These are phyloP conservation scores for Mortierella sp. DNA, from an alignment of 371 early-diverging fungal species.

Conservation along the genomic window DNA sequence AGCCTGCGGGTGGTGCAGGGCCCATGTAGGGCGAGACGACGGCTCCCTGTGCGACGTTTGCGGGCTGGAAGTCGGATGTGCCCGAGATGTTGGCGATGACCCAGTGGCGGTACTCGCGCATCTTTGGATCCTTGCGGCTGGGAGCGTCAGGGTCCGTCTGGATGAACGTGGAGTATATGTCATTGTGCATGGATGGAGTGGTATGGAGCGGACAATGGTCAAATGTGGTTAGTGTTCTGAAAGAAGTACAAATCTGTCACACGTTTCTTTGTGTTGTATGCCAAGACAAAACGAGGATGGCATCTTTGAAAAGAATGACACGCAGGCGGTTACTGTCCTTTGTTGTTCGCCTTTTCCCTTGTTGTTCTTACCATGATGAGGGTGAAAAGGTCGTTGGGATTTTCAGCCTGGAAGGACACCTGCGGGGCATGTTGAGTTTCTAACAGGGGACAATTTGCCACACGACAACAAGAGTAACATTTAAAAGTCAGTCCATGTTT, in stretches of 20 bases:
- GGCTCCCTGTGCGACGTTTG: constrained; percentile 55
- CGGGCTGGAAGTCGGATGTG: constrained; percentile 29
- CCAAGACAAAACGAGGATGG: neutral
- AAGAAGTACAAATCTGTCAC: neutral
- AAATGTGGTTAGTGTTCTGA: neutral
- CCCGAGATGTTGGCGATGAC: constrained; percentile 67
- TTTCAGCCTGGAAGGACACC: constrained; percentile 61
- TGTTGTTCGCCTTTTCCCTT: neutral
- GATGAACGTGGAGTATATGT: neutral
- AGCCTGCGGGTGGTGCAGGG: constrained; percentile 69
- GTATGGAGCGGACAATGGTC: neutral
- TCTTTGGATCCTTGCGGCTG: constrained; percentile 63
- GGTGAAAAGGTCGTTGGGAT: constrained; percentile 65
- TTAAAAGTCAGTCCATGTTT: neutral
- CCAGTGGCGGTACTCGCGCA: constrained; percentile 77
- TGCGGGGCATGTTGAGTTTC: constrained; percentile 59
- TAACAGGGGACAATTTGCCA: constrained; percentile 5
- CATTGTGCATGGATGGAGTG: neutral
- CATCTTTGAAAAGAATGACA: neutral
- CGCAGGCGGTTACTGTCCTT: neutral
- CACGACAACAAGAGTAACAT: neutral
- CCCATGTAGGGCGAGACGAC: constrained; percentile 66
- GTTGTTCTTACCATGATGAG: constrained; percentile 63
- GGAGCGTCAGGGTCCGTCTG: constrained; percentile 80
- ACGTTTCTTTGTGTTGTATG: neutral